phyloP scores from a whole-genome alignment of 305 asterid genomes.

The Fraxinus dipetala region DNA sequence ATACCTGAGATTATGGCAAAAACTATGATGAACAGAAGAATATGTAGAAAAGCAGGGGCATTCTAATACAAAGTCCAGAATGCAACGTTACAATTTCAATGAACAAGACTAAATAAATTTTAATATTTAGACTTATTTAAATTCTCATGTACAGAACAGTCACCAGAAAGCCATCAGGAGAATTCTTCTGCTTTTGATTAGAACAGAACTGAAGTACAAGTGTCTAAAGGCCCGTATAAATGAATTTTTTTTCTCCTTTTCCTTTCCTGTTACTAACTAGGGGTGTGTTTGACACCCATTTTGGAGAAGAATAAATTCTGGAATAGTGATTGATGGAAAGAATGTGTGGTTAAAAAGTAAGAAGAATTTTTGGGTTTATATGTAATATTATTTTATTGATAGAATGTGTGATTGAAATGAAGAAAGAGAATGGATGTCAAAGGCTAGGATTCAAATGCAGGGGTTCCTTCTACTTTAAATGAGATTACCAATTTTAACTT shows the following conservation, averaged over 20 bases:
- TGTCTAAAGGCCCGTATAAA: neutral
- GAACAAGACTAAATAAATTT: neutral
- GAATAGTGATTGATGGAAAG: too few relatives aligned
- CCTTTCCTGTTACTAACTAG: neutral
- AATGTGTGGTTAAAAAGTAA: too few relatives aligned
- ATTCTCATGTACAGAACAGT: neutral
- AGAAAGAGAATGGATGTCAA: too few relatives aligned
- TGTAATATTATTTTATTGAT: too few relatives aligned
- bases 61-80: neutral
- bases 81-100: neutral
- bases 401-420: too few relatives aligned
- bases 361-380: too few relatives aligned
- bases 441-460: neutral
- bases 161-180: neutral
- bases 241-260: neutral
- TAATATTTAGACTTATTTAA: neutral
- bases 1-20: constrained; percentile 56
- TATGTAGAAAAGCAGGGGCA: constrained; percentile 3
- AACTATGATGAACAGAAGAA: neutral
- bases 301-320: too few relatives aligned
- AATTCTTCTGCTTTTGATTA: neutral
- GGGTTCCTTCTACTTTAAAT: neutral
- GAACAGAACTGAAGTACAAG: neutral
- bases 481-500: neutral
- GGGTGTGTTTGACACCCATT: too few relatives aligned